A percentile compares a stretch with the other conserved stretches of the same genome.
Evolutionary conservation across 371 early-diverging fungal genomes (phyloP).

Genomic region (Mucor velutinosus): DNA sequence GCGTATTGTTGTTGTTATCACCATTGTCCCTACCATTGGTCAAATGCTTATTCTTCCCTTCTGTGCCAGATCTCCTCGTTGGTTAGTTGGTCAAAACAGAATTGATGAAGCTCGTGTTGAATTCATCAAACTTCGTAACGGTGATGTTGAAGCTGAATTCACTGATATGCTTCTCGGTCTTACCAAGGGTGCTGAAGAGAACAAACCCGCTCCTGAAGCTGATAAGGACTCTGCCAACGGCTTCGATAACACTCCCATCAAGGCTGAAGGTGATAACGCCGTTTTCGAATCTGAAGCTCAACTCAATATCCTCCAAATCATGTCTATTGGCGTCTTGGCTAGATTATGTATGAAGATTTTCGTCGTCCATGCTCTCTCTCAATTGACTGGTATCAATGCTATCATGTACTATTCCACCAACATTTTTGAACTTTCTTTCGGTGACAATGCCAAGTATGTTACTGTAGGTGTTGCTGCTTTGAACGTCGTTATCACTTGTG

Average conservation of each 20-base stretch:
- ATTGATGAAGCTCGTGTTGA: constrained; percentile 63
- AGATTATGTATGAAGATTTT: constrained; percentile 54
- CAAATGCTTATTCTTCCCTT: constrained; percentile 73
- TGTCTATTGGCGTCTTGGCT: constrained; percentile 37
- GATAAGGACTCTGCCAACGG: constrained; percentile 25
- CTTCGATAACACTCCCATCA: constrained; percentile 18
- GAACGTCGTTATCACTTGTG: constrained; percentile 54
- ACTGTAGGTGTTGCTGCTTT: constrained; percentile 48
- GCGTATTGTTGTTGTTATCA: constrained; percentile 66
- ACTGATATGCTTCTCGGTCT: constrained; percentile 57
- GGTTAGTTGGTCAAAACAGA: constrained; percentile 62
- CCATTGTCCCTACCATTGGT: constrained; percentile 64
- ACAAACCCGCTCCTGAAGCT: constrained; percentile 12
- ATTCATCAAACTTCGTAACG: constrained; percentile 60
- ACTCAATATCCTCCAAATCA: constrained; percentile 34
- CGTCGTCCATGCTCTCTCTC: constrained; percentile 54
- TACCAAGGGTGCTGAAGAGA: constrained; percentile 31
- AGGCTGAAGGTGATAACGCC: constrained; percentile 24
- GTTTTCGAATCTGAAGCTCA: constrained; percentile 30
- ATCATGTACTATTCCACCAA: constrained; percentile 63
- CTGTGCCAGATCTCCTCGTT: constrained; percentile 78
- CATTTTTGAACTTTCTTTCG: constrained; percentile 45
- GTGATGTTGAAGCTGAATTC: constrained; percentile 65
- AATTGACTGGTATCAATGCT: constrained; percentile 73
- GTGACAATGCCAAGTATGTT: constrained; percentile 37